These are phyloP conservation scores for Globisporangium megalacanthum DNA, from an alignment of 352 stramenopile species.

Conservation along the genomic window DNA sequence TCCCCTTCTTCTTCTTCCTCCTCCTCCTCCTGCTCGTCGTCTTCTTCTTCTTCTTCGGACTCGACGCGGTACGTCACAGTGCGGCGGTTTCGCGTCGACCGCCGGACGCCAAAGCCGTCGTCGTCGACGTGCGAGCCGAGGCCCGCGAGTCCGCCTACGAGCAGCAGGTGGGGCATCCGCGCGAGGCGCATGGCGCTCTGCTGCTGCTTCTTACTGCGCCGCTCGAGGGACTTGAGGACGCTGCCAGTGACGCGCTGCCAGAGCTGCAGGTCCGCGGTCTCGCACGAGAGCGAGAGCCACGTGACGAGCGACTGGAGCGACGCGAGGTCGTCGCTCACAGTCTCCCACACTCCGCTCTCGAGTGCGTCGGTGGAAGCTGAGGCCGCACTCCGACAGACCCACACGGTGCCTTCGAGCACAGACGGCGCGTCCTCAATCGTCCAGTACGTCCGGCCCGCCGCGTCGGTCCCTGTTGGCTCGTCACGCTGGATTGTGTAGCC, in stretches of 20 bases:
- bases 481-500: slow-evolving; percentile 29
- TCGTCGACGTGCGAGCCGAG: slow-evolving; percentile 20
- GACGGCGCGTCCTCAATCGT: slow-evolving; percentile 55
- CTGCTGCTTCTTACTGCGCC: slow-evolving; percentile 38
- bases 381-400: slow-evolving; percentile 48
- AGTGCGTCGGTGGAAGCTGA: slow-evolving; percentile 3
- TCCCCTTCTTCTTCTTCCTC: slow-evolving; percentile 11
- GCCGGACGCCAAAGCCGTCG: slow-evolving; percentile 22
- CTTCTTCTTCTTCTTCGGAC: slow-evolving; percentile 29
- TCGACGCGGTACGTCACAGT: slow-evolving; percentile 48
- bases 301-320: slow-evolving; percentile 42
- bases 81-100: slow-evolving; percentile 37
- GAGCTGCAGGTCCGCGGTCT: slow-evolving; percentile 45
- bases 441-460: slow-evolving; percentile 45
- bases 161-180: slow-evolving; percentile 33
- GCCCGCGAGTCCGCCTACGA: slow-evolving; percentile 11
- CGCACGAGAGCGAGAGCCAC: slow-evolving; percentile 42
- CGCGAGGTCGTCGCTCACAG: slow-evolving; percentile 45
- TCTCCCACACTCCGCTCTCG: slow-evolving; percentile 46
- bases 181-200: slow-evolving; percentile 36
- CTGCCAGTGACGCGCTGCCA: slow-evolving; percentile 39
- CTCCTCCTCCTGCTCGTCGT: slow-evolving; percentile 9
- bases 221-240: slow-evolving; percentile 43
- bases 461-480: slow-evolving; percentile 37
- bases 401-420: slow-evolving; percentile 40